Base-by-base conservation (phyloP, 2,329 filamentous ascomycete genomes). In the Fusarium sp. region DNA sequence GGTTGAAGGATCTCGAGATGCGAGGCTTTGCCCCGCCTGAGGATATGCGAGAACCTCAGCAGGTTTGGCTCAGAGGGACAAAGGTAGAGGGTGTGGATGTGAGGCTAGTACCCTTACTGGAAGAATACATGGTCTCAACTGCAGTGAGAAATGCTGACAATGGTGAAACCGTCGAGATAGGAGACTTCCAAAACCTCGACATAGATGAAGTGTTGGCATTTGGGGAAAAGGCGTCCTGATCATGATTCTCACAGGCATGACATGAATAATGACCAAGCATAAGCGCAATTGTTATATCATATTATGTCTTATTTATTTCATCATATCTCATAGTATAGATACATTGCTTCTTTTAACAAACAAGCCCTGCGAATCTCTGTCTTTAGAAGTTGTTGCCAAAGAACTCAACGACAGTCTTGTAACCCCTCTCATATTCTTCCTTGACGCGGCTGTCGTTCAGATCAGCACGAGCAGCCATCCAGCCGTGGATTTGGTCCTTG, bases 1-100 rank as follows among this genome's bases (percentile, higher is more conserved):
- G 92, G 92, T 82, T 95, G 48, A 81, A 81, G 50, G 86, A 91
- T 49, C 80, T 94, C 10, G 90, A 94, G 72, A 92, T 95, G 74
- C 81, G 83, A 59, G 80, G 83, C 48, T 90, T 92, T 52, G 80
- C 82, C 50, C 85, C 89, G 48, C 89, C 90, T 5, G 75, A 75
- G 45, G 71, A 73, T n/a, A 43, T 45, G 44, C 65, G 23, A 4
- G 46, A 47, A 8, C 53, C 76, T 6, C 72, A 72, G 35, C 74
- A 79, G 64, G 72, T 78, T 22, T 79, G 75, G 71, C 74, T 79
- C 33, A 66, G 68, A 10, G 77, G 74, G 1, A 52, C 45, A 2
- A 68, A 51, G 15, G 74, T 80, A 6, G 73, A 78, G 27, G 77
- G 78, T n/a, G 77, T 75, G 4, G 75, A 78, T 6, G 72, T 78